Percentiles rank a stretch among this genome's conserved stretches.
Conservation (phyloP, 2,329 filamentous ascomycete genomes). For the Dothideomycetidae sp. region DNA sequence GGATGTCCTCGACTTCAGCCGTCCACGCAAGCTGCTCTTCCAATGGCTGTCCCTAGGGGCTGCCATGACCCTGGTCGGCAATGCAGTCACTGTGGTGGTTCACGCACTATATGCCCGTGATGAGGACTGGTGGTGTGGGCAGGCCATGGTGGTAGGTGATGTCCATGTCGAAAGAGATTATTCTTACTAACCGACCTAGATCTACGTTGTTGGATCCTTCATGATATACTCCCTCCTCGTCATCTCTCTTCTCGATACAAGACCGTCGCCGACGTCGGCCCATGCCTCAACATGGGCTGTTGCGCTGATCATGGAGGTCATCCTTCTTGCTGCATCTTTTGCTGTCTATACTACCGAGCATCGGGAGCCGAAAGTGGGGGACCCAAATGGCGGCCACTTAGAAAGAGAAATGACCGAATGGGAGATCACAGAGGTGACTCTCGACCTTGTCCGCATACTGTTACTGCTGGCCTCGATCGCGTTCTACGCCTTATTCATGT, state of each 20-base stretch:
- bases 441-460: constrained; percentile 55
- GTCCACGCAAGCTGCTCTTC: constrained; percentile 56
- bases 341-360: constrained; percentile 55
- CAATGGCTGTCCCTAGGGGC: constrained; percentile 58
- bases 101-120: constrained; percentile 56
- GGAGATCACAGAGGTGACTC: constrained; percentile 50
- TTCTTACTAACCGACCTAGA: too few species aligned
- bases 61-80: constrained; percentile 60
- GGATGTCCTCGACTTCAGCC: constrained; percentile 44
- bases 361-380: constrained; percentile 43
- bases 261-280: constrained; percentile 62
- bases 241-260: constrained; percentile 73
- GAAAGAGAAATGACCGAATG: constrained; percentile 36
- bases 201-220: constrained; percentile 70
- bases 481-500: constrained; percentile 45
- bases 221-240: constrained; percentile 80
- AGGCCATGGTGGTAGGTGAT: constrained; percentile 56
- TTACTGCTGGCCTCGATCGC: constrained; percentile 45
- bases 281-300: constrained; percentile 70
- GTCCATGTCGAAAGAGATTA: too few species aligned
- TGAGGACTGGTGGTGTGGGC: constrained; percentile 68
- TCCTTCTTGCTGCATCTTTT: constrained; percentile 55
- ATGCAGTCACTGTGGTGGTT: constrained; percentile 56
- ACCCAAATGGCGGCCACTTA: constrained; percentile 24
- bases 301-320: constrained; percentile 56